phyloP scores from a whole-genome alignment of 352 stramenopile genomes.

The Plasmopara halstedii region DNA sequence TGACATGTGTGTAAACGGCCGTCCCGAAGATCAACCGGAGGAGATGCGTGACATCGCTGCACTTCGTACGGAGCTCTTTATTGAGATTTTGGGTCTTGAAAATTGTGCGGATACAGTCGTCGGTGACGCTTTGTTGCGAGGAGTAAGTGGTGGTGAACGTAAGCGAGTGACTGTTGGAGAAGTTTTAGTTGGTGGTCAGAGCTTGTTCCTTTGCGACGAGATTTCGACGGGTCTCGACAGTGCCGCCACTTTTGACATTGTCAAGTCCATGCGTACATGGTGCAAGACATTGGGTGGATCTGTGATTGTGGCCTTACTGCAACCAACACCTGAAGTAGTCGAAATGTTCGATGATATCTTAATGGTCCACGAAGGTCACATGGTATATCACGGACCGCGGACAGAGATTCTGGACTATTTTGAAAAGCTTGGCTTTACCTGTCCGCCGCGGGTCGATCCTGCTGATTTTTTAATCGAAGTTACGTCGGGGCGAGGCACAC shows the following conservation, averaged over 20 bases:
- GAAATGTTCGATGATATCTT: constrained; percentile 94
- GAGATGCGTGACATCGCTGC: constrained; percentile 62
- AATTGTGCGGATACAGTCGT: constrained; percentile 91
- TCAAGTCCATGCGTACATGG: constrained; percentile 41
- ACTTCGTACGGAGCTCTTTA: constrained; percentile 51
- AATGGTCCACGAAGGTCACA: constrained; percentile 87
- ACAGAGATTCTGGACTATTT: constrained; percentile 82
- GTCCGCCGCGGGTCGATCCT: constrained; percentile 46
- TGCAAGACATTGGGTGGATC: constrained; percentile 32
- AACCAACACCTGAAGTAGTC: constrained; percentile 85
- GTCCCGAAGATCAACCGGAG: constrained; percentile 47
- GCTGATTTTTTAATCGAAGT: constrained; percentile 66
- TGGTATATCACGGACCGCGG: constrained; percentile 91
- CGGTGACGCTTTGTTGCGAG: constrained; percentile 75
- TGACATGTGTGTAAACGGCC: constrained; percentile 28
- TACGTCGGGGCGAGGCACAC: constrained; percentile 40
- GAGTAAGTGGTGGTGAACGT: constrained; percentile 87
- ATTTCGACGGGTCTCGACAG: constrained; percentile 56
- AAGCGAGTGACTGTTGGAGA: constrained; percentile 81
- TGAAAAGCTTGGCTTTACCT: constrained; percentile 61
- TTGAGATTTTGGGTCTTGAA: constrained; percentile 76
- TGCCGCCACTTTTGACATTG: constrained; percentile 48
- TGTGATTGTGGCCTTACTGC: constrained; percentile 27
- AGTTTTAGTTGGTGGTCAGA: constrained; percentile 29
- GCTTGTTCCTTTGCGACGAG: constrained; percentile 74